These are phyloP conservation scores for Paramecium pentaurelia DNA, from an alignment of 73 alveolate genomes.

Conservation along the genomic window DNA sequence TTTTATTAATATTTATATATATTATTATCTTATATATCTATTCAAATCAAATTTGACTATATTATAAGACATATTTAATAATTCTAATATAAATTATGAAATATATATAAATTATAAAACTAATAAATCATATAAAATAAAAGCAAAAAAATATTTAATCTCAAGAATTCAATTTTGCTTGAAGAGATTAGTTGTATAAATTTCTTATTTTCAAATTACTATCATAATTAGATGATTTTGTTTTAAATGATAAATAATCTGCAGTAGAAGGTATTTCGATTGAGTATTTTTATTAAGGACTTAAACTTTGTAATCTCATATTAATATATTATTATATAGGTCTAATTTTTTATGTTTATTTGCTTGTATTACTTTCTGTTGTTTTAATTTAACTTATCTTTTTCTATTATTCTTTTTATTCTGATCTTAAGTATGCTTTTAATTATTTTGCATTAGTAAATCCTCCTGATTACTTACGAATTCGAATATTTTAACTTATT, in stretches of 20 bases:
- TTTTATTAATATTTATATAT: no score
- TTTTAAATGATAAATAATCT: neutral
- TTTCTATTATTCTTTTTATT: neutral
- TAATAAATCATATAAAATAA: neutral
- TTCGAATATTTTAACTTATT: neutral
- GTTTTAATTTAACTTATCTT: neutral
- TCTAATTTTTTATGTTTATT: neutral
- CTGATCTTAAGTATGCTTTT: neutral
- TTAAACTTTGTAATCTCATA: neutral
- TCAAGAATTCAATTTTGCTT: neutral
- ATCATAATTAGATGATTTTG: neutral
- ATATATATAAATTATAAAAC: no score
- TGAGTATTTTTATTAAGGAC: neutral
- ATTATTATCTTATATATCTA: no score
- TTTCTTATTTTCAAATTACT: neutral
- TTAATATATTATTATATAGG: neutral
- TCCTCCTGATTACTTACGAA: neutral
- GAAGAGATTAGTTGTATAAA: neutral
- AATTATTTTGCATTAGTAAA: neutral
- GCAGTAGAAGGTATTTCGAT: conserved; percentile 42
- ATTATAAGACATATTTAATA: no score
- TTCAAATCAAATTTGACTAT: no score
- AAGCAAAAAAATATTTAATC: neutral
- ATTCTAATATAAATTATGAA: no score
- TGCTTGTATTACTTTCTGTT: neutral